These are phyloP conservation scores for Rhipidocladum racemiflorum DNA, from an alignment of 176 grass and related monocot species.

Conservation along the genomic window DNA sequence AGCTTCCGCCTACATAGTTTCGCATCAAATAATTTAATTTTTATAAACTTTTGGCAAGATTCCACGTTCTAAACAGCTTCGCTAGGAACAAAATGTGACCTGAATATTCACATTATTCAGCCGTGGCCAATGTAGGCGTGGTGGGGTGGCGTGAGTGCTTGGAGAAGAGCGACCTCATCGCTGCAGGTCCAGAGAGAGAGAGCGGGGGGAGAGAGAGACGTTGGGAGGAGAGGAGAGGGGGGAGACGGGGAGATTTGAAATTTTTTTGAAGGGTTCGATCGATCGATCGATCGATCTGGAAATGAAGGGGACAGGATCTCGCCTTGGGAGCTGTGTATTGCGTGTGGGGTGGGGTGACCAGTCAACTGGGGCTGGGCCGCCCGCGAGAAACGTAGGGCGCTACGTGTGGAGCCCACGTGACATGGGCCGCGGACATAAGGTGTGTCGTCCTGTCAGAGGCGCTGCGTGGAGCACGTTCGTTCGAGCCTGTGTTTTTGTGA, in stretches of 20 bases:
- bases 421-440: not conserved
- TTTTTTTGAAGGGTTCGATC: slow-evolving; percentile 19
- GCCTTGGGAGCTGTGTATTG: slow-evolving; percentile 26
- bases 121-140: slow-evolving; percentile 3
- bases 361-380: slow-evolving; percentile 5
- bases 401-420: slow-evolving; percentile 7
- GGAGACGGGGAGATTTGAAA: slow-evolving; percentile 49
- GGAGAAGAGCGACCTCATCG: slow-evolving; percentile 65
- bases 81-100: too few species aligned
- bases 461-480: not conserved
- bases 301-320: slow-evolving; percentile 29
- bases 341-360: not conserved
- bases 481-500: too few species aligned
- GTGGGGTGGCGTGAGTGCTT: slow-evolving; percentile 42
- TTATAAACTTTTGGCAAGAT: too few species aligned
- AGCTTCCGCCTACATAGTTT: too few species aligned
- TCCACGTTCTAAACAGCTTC: too few species aligned
- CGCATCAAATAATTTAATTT: too few species aligned
- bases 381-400: not conserved
- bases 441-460: not conserved
- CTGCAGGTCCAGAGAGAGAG: not conserved
- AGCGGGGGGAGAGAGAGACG: not conserved
- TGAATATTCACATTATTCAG: too few species aligned
- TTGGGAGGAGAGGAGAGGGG: slow-evolving; percentile 22
- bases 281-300: not conserved